Evolutionary conservation across 805 yeast genomes (phyloP).

Genomic region (Candida caryicola): DNA sequence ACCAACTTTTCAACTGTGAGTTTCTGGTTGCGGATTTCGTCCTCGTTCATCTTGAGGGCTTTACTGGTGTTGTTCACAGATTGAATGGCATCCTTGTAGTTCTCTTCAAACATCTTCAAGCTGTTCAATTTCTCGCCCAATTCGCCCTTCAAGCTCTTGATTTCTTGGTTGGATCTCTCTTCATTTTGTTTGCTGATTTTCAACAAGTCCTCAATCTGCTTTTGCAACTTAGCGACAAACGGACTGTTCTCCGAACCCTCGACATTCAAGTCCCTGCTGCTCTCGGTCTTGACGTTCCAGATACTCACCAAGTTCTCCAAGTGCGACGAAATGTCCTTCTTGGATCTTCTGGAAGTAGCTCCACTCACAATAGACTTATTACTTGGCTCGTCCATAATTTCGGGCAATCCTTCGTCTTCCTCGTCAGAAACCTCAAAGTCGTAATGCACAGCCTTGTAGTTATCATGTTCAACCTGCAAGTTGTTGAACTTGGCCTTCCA

Average conservation of each 20-base stretch:
- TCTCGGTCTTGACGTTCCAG: slow-evolving; percentile 24
- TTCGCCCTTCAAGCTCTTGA: slow-evolving; percentile 34
- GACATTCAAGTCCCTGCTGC: slow-evolving; percentile 5
- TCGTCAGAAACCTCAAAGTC: slow-evolving; percentile 30
- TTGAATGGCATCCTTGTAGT: slow-evolving; percentile 68
- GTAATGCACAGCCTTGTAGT: slow-evolving; percentile 34
- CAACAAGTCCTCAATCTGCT: slow-evolving; percentile 56
- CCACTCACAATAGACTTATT: slow-evolving; percentile 23
- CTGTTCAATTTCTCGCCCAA: slow-evolving; percentile 26
- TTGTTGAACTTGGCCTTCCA: slow-evolving; percentile 46
- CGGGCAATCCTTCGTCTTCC: slow-evolving; percentile 19
- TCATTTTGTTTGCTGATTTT: slow-evolving; percentile 41
- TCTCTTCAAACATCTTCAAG: slow-evolving; percentile 50
- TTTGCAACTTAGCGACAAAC: slow-evolving; percentile 44
- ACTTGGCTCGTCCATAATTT: slow-evolving; percentile 10
- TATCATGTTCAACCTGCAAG: slow-evolving; percentile 43
- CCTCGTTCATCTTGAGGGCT: slow-evolving; percentile 72
- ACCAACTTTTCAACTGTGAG: slow-evolving; percentile 52
- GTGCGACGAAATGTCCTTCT: slow-evolving; percentile 31
- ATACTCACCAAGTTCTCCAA: slow-evolving; percentile 33
- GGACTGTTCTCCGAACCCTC: slow-evolving; percentile 12
- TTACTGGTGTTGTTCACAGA: slow-evolving; percentile 71
- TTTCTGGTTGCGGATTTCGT: slow-evolving; percentile 62
- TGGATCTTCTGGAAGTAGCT: slow-evolving; percentile 22
- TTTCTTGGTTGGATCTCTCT: slow-evolving; percentile 23